Conservation (phyloP, 805 yeast species). For the Starmerella lactis-condensi region DNA sequence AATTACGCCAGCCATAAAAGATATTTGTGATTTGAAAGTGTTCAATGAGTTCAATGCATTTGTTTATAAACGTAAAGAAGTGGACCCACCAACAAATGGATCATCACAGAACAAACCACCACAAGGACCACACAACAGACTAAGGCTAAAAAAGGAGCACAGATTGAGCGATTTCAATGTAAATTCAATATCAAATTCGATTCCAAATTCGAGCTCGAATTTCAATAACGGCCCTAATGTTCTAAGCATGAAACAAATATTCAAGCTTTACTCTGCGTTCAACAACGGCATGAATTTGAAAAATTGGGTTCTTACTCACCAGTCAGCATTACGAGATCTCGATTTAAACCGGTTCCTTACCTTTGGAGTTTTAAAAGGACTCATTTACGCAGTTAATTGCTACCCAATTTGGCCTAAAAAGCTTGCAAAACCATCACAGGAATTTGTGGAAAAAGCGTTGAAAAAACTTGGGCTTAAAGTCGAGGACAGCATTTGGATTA, state of each 20-base stretch:
- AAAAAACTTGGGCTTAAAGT: constrained; percentile 6
- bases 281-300: constrained; percentile 60
- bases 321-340: constrained; percentile 36
- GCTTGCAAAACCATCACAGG: constrained; percentile 3
- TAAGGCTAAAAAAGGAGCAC: too few species aligned
- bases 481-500: constrained; percentile 4
- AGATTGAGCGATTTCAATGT: too few species aligned
- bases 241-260: constrained; percentile 24
- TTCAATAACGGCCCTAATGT: not conserved
- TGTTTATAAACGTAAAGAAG: constrained; percentile 30
- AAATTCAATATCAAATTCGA: too few species aligned
- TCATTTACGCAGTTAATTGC: constrained; percentile 63
- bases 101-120: too few species aligned
- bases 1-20: constrained; percentile 58
- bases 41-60: constrained; percentile 75
- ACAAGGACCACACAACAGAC: too few species aligned
- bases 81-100: not conserved
- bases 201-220: too few species aligned
- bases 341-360: constrained; percentile 72
- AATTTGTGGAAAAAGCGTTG: constrained; percentile 5
- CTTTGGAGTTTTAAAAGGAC: constrained; percentile 67
- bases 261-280: constrained; percentile 56
- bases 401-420: constrained; percentile 37
- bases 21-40: constrained; percentile 50
- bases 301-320: constrained; percentile 65